Evolutionary conservation across 768 basidiomycete species (phyloP).

Genomic region (Tremella fuciformis): DNA sequence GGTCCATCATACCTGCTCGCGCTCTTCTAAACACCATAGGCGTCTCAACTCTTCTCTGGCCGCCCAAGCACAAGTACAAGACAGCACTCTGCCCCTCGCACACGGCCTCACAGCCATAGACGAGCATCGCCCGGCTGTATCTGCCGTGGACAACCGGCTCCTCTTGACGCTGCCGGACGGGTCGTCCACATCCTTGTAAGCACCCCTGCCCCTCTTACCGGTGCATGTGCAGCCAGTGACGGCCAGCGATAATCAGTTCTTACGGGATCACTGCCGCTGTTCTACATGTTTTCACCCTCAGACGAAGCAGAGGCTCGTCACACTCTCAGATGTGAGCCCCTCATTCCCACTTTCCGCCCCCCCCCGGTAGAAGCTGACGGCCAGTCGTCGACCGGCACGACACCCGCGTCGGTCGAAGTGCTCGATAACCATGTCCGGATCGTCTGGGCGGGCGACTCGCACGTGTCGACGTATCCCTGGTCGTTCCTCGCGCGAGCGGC

Average conservation of each 20-base stretch:
- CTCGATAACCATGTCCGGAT: conserved; percentile 68
- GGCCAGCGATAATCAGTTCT: conserved; percentile 79
- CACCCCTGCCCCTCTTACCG: too few relatives aligned
- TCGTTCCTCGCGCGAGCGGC: conserved; percentile 73
- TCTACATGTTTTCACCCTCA: conserved; percentile 76
- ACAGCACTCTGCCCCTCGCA: too few relatives aligned
- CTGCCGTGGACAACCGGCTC: conserved; percentile 36
- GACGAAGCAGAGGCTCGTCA: conserved; percentile 85
- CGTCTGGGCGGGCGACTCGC: conserved; percentile 66
- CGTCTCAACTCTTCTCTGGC: too few relatives aligned
- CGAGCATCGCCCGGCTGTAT: too few relatives aligned
- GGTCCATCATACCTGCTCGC: too few relatives aligned
- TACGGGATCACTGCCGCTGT: conserved; percentile 90
- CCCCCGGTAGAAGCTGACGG: too few relatives aligned
- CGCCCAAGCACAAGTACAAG: too few relatives aligned
- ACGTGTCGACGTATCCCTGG: conserved; percentile 85
- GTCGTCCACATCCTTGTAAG: conserved; percentile 75
- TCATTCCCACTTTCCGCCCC: too few relatives aligned
- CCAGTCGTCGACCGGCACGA: not conserved
- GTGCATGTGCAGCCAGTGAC: too few relatives aligned
- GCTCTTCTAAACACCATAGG: too few relatives aligned
- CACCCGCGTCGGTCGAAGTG: conserved; percentile 55
- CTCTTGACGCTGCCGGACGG: conserved; percentile 70
- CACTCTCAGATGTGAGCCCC: conserved; percentile 70
- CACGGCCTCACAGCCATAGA: too few relatives aligned